Conservation (phyloP, 225 moss, liverwort and hornwort species). For the Pseudisothecium myosuroides region DNA sequence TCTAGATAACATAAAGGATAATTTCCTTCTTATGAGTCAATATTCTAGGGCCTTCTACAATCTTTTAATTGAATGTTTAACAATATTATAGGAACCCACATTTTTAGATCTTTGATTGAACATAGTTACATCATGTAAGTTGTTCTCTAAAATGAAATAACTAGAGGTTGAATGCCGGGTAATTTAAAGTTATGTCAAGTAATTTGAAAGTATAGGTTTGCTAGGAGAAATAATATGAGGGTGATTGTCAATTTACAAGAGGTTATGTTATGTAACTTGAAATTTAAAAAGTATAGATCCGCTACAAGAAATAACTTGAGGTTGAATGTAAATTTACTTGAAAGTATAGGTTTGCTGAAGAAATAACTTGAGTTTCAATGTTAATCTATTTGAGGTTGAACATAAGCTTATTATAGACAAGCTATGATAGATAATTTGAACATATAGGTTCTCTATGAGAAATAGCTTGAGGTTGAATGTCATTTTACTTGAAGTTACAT, state of each 20-base stretch:
- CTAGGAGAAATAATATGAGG: too few relatives aligned
- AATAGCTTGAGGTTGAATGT: neutral
- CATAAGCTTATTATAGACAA: neutral
- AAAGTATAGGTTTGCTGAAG: neutral
- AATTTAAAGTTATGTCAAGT: too few relatives aligned
- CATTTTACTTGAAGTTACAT: too few relatives aligned
- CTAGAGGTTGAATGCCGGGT: too few relatives aligned
- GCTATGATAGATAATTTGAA: neutral
- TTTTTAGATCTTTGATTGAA: too few relatives aligned
- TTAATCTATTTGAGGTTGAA: neutral
- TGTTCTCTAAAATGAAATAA: too few relatives aligned
- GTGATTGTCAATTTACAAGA: too few relatives aligned
- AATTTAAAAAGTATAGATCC: neutral
- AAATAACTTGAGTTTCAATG: neutral
- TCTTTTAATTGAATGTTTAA: too few relatives aligned
- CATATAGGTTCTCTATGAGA: neutral
- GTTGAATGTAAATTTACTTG: neutral
- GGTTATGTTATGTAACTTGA: neutral
- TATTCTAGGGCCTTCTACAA: neutral
- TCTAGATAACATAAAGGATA: neutral
- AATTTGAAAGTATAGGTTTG: too few relatives aligned
- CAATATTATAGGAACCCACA: too few relatives aligned
- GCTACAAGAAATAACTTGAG: neutral
- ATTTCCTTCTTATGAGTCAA: fast-evolving
- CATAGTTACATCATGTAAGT: too few relatives aligned